Percentiles rank a stretch among this genome's conserved stretches.
These are phyloP conservation scores for Eucalyptus polybractea DNA, from an alignment of 345 rosid species.

Conservation along the genomic window DNA sequence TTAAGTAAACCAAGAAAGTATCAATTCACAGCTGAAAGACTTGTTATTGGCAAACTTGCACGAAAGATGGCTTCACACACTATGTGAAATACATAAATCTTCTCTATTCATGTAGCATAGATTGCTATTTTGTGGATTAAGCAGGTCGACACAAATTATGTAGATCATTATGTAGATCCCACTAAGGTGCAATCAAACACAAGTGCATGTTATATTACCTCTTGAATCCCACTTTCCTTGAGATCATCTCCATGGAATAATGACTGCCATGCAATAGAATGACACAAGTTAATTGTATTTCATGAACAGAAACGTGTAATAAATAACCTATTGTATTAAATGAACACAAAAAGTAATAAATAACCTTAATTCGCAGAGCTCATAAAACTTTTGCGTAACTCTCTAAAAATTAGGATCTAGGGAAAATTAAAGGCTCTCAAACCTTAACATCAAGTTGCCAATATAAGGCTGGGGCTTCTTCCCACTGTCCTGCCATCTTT, in stretches of 20 bases:
- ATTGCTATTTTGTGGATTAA: not conserved
- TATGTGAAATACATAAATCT: not conserved
- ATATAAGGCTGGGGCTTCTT: conserved; percentile 74
- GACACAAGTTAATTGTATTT: not conserved
- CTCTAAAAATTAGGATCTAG: not conserved
- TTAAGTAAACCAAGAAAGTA: not conserved
- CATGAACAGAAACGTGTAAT: not conserved
- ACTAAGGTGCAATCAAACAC: not conserved
- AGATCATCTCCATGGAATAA: conserved; percentile 68
- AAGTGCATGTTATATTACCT: conserved; percentile 33
- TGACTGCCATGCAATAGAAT: conserved; percentile 34
- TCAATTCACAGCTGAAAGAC: not conserved
- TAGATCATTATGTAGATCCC: not conserved
- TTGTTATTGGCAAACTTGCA: not conserved
- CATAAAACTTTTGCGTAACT: not conserved
- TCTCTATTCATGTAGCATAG: not conserved
- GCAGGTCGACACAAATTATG: not conserved
- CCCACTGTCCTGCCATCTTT: conserved; percentile 79
- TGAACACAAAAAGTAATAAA: not conserved
- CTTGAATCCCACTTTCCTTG: conserved; percentile 70
- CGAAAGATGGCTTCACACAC: not conserved
- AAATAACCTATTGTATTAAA: not conserved
- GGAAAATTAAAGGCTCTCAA: not conserved
- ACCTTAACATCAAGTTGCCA: conserved; percentile 78
- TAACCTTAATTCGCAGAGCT: not conserved